phyloP scores from a whole-genome alignment of 768 basidiomycete genomes.

The Mycena albidolilacea region DNA sequence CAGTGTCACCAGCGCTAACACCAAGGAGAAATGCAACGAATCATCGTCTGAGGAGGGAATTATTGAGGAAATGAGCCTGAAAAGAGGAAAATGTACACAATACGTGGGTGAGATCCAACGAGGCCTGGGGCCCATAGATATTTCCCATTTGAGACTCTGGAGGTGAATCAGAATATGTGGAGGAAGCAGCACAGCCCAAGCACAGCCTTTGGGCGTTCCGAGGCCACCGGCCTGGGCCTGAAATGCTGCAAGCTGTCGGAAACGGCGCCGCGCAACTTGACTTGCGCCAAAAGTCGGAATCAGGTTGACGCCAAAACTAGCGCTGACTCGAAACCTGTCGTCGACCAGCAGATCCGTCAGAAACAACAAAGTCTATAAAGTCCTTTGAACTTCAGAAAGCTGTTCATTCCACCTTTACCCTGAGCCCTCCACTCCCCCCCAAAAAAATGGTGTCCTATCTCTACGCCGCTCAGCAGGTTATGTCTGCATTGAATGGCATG shows the following conservation, averaged over 20 bases:
- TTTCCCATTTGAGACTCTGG: conserved; percentile 24
- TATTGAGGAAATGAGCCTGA: conserved; percentile 19
- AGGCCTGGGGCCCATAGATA: conserved; percentile 55
- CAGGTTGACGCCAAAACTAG: no score
- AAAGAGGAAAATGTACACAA: conserved; percentile 60
- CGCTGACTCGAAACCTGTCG: no score
- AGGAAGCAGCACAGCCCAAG: no score
- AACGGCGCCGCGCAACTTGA: no score
- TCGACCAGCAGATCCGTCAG: no score
- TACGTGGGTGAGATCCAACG: conserved; percentile 79
- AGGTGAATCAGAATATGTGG: neutral
- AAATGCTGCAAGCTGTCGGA: no score
- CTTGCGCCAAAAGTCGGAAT: no score
- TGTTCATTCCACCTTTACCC: neutral
- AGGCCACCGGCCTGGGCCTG: no score
- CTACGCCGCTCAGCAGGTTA: conserved; percentile 42
- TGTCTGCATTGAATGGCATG: conserved; percentile 40
- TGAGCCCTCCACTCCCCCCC: neutral
- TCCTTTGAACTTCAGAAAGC: no score
- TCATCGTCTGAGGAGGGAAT: conserved; percentile 66
- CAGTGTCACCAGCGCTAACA: conserved; percentile 74
- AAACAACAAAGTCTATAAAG: no score
- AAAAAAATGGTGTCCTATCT: conserved; percentile 46
- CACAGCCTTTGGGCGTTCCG: no score
- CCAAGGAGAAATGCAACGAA: conserved; percentile 68